Evolutionary conservation across 208 protist genomes (phyloP), one percentile per base, ranked within the genome.

Genomic region (Porcisia deanei): DNA sequence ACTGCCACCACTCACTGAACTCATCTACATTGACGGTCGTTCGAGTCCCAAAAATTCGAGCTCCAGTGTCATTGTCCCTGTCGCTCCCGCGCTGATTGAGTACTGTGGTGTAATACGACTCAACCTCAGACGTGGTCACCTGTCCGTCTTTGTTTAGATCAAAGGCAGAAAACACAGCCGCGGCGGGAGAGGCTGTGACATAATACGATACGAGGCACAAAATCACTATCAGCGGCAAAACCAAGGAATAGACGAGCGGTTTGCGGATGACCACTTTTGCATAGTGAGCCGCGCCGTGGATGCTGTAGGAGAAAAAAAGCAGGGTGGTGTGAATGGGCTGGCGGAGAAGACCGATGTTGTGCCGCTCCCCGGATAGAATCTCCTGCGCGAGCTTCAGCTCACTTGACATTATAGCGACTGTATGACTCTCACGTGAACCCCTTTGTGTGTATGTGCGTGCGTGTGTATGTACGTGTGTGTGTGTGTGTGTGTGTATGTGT

Each of bases 1-100:
- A 84, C 37, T 83, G 65, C 82, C 91, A 98, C 86, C 88, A 90
- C 49, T 76, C 61, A 43, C 73, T 39, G 71, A 96, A 95, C 61
- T 82, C 49, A 1, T 76, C 53, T 8, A 71, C 63, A 45, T 82
- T 81, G 4, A 93, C 73, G 3, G 55, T 49, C 55, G 53, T 34
- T 49, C 72, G 71, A 34, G 59, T 58, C 7, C 75, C 92, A 84
- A 87, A 87, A 75, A 64, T 82, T 69, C 30, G 34, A 9, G 69
- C 59, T 12, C 79, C 84, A 54, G 71, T n/a, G 41, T 71, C 52
- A 0, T 18, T 49, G 14, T 16, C 16, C 6, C 18, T 20, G 6
- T 25, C 71, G 73, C 57, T 83, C 57, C n/a, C 66, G 25, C 18
- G 47, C 10, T 12, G 81, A 52, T 67, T 67, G 67, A 95, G 79